Percentiles rank a stretch among this genome's conserved stretches.
Evolutionary conservation across 176 grass and related monocot species (phyloP).

Genomic region (Cenchrus purpureus): DNA sequence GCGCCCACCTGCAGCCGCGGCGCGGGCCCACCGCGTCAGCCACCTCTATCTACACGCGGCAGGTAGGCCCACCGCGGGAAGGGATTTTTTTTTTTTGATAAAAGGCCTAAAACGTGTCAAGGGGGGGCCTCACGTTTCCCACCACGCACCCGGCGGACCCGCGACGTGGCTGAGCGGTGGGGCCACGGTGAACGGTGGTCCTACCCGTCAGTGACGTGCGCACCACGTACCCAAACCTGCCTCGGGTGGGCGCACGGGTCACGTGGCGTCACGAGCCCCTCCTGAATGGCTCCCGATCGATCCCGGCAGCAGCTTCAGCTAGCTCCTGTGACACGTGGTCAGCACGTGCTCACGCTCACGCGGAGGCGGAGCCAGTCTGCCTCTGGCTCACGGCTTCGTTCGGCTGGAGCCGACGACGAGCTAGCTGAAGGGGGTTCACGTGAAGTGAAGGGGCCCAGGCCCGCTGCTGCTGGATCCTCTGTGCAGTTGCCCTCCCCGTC

Average conservation of each 20-base stretch:
- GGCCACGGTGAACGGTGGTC: accelerated
- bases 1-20: too few species aligned
- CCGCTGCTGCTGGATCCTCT: not conserved
- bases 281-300: constrained; percentile 22
- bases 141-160: too few species aligned
- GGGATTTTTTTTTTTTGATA: too few species aligned
- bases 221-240: not conserved
- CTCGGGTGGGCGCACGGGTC: constrained; percentile 40
- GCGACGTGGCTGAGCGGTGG: not conserved
- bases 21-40: too few species aligned
- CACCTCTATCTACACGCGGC: too few species aligned
- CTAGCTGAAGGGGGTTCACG: too few species aligned
- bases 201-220: accelerated
- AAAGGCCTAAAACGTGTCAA: too few species aligned
- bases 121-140: too few species aligned
- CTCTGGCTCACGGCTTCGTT: not conserved
- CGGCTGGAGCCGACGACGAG: too few species aligned
- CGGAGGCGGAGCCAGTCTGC: not conserved
- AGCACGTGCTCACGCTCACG: constrained; percentile 49
- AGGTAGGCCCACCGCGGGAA: too few species aligned
- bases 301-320: not conserved
- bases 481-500: not conserved
- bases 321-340: constrained; percentile 21
- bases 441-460: too few species aligned
- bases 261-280: constrained; percentile 55